These are phyloP conservation scores for Phytophthora pinifolia DNA, from an alignment of 352 stramenopile species.

Conservation along the genomic window DNA sequence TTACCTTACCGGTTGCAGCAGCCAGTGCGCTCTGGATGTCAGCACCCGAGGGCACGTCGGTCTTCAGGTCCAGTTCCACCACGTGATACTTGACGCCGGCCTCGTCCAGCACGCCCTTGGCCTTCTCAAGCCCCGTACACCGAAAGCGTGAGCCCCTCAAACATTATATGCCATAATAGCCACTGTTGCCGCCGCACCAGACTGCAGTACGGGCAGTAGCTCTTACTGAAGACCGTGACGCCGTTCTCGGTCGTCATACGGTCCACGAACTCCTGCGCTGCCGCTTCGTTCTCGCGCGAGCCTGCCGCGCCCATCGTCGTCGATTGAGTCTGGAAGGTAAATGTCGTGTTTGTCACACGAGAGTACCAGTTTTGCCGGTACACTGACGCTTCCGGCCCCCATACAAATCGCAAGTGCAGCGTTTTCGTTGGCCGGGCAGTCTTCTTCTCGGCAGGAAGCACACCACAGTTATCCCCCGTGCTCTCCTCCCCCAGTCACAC, in stretches of 20 bases:
- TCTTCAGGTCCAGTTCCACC: conserved; percentile 66
- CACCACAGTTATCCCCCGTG: conserved; percentile 21
- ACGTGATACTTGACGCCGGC: conserved; percentile 56
- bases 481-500: conserved; percentile 4
- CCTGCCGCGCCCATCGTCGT: conserved; percentile 48
- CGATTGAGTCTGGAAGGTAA: not conserved
- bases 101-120: conserved; percentile 85
- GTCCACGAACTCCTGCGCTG: conserved; percentile 60
- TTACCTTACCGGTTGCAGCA: conserved; percentile 73
- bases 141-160: not conserved
- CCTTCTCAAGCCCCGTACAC: conserved; percentile 31
- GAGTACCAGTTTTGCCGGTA: too few species aligned
- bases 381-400: too few species aligned
- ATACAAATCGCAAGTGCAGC: conserved; percentile 18
- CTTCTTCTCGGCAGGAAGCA: conserved; percentile 13
- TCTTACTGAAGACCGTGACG: conserved; percentile 92
- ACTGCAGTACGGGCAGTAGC: conserved; percentile 93
- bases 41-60: conserved; percentile 56
- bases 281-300: conserved; percentile 51
- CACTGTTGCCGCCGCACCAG: conserved; percentile 31
- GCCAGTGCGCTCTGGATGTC: conserved; percentile 89
- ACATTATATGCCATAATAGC: too few species aligned
- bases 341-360: conserved; percentile 10
- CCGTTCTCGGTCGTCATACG: conserved; percentile 43
- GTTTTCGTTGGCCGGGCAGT: conserved; percentile 25